Evolutionary conservation across 768 basidiomycete genomes (phyloP).

Genomic region (Pleurotus giganteus): DNA sequence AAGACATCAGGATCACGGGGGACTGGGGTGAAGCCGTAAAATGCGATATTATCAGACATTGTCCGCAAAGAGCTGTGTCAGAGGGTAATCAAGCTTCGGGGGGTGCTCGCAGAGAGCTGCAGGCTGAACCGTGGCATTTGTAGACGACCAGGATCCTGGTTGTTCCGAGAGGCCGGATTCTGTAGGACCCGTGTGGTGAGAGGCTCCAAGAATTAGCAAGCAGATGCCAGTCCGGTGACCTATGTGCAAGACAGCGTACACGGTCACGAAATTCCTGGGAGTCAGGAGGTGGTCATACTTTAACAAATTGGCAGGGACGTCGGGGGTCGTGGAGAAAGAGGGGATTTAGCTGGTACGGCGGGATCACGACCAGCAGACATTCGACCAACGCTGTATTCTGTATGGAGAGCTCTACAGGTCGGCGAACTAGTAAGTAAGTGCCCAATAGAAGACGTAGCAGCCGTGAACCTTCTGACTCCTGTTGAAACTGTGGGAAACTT

Average conservation of each 20-base stretch:
- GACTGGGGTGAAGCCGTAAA: conserved; percentile 50
- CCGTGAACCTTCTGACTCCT: not conserved
- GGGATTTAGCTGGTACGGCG: not conserved
- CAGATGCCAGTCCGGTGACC: not conserved
- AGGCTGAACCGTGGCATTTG: conserved; percentile 1
- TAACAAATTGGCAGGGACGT: not conserved
- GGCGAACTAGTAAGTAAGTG: conserved; percentile 4
- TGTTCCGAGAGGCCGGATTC: not conserved
- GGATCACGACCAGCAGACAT: not conserved
- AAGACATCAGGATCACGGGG: conserved; percentile 46
- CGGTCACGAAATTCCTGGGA: not conserved
- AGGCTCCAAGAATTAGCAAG: too few relatives aligned
- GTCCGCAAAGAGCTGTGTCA: not conserved
- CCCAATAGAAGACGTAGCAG: not conserved
- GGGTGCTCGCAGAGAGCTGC: not conserved
- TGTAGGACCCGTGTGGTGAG: not conserved
- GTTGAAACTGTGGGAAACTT: not conserved
- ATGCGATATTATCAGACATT: conserved; percentile 20
- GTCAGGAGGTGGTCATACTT: not conserved
- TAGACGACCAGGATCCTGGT: not conserved
- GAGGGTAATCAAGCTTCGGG: not conserved
- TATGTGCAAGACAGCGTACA: not conserved
- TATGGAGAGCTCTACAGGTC: not conserved
- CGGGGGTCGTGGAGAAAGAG: not conserved
- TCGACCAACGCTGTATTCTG: not conserved